Conservation (phyloP, 225 moss, liverwort and hornwort species). For the Antitrichia curtipendula region DNA sequence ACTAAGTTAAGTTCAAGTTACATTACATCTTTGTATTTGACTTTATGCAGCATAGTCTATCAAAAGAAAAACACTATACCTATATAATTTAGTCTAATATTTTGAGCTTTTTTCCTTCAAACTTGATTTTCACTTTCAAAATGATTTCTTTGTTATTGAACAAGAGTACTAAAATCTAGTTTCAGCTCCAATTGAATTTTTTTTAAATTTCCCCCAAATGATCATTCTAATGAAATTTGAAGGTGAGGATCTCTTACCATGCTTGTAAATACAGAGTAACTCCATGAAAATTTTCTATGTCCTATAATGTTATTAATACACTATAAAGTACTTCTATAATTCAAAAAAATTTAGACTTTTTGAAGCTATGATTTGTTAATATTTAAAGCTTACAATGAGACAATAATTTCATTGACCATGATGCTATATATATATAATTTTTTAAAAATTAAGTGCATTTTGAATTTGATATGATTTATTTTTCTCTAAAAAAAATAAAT, state of each 20-base stretch:
- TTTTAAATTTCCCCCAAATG: neutral
- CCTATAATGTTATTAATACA: neutral
- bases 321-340: neutral
- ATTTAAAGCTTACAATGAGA: neutral
- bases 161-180: neutral
- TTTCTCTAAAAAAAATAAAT: neutral
- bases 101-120: neutral
- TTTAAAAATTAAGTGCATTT: too few species aligned
- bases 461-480: neutral
- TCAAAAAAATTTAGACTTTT: rapidly evolving
- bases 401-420: neutral
- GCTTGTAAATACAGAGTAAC: neutral
- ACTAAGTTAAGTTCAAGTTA: neutral
- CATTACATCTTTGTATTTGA: neutral
- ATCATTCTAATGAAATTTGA: neutral
- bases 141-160: neutral
- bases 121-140: neutral
- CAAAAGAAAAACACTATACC: rapidly evolving
- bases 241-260: neutral
- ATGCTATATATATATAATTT: too few species aligned
- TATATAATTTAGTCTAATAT: neutral
- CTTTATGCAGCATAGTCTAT: neutral
- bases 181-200: rapidly evolving
- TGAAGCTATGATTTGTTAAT: rapidly evolving
- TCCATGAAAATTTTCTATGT: neutral